Conservation (phyloP, 441 rosid species). For the Eutrema salsugineum region DNA sequence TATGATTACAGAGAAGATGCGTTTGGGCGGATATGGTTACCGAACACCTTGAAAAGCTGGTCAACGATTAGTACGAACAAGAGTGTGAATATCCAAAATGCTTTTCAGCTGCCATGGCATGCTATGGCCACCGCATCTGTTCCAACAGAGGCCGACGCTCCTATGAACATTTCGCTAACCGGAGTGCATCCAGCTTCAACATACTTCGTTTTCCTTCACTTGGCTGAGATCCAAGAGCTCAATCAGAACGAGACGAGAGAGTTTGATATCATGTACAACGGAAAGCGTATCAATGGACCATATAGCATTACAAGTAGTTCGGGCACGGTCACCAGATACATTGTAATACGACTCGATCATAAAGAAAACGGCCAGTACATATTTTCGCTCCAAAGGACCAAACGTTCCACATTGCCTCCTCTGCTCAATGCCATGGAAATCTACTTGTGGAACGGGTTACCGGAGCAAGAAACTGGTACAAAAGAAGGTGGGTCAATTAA, state of each 20-base stretch:
- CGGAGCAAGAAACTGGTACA: constrained; percentile 19
- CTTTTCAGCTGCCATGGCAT: constrained; percentile 12
- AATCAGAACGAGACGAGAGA: constrained; percentile 22
- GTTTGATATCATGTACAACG: constrained; percentile 31
- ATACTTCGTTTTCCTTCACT: constrained; percentile 32
- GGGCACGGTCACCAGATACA: too few species aligned
- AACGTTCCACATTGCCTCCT: constrained; percentile 39
- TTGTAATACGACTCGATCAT: background rate
- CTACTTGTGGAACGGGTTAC: constrained; percentile 4
- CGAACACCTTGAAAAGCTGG: background rate
- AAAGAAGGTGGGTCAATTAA: constrained; percentile 25
- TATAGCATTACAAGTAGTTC: background rate
- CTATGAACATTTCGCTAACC: constrained; percentile 1
- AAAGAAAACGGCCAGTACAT: background rate
- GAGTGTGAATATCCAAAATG: background rate
- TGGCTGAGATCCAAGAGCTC: constrained; percentile 33
- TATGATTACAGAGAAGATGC: constrained; percentile 33
- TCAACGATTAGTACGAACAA: background rate
- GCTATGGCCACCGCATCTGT: constrained; percentile 34
- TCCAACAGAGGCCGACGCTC: constrained; percentile 20
- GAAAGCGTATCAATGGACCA: constrained; percentile 11
- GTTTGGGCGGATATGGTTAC: constrained; percentile 33
- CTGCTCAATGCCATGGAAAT: constrained; percentile 42
- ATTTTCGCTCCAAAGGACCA: constrained; percentile 20
- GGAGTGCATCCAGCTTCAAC: background rate